Conservation (phyloP, 257 asterid species). For the Striga asiatica region DNA sequence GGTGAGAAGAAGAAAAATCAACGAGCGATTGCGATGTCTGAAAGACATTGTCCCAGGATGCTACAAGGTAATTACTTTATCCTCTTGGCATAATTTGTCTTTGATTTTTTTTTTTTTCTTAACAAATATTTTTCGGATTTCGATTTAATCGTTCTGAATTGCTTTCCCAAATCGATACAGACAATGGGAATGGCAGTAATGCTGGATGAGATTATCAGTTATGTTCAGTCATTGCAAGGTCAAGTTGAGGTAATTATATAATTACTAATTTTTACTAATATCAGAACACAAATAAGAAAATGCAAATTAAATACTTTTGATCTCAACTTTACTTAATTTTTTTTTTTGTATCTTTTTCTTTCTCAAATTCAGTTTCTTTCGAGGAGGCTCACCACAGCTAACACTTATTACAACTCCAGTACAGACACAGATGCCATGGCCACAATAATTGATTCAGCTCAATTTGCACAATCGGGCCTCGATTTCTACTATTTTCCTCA, state of each 20-base stretch:
- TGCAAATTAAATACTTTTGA: too few relatives aligned
- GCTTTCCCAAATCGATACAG: constrained; percentile 34
- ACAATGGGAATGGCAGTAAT: constrained; percentile 88
- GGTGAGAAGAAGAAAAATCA: constrained; percentile 80
- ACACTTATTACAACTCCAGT: constrained; percentile 46
- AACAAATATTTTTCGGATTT: background rate
- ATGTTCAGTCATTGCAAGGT: constrained; percentile 77
- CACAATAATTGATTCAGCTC: background rate
- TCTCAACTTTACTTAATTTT: background rate
- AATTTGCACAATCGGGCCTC: constrained; percentile 16
- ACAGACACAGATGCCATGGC: constrained; percentile 37
- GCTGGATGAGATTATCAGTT: constrained; percentile 82
- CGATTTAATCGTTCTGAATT: background rate
- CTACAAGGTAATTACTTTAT: constrained; percentile 57
- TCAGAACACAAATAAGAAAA: background rate
- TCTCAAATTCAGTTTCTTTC: constrained; percentile 62
- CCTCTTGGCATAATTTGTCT: too few relatives aligned
- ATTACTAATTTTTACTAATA: background rate
- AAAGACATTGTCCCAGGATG: constrained; percentile 93
- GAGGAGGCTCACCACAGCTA: constrained; percentile 78
- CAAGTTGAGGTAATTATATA: constrained; percentile 65
- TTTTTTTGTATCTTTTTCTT: background rate
- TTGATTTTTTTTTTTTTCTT: background rate
- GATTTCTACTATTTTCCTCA: constrained; percentile 33
- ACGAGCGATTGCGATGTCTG: constrained; percentile 67